A percentile compares a stretch with the other conserved stretches of the same genome.
These are phyloP conservation scores for Atkinsonella hypoxylon DNA, from an alignment of 2,329 filamentous ascomycete genomes.

Conservation along the genomic window DNA sequence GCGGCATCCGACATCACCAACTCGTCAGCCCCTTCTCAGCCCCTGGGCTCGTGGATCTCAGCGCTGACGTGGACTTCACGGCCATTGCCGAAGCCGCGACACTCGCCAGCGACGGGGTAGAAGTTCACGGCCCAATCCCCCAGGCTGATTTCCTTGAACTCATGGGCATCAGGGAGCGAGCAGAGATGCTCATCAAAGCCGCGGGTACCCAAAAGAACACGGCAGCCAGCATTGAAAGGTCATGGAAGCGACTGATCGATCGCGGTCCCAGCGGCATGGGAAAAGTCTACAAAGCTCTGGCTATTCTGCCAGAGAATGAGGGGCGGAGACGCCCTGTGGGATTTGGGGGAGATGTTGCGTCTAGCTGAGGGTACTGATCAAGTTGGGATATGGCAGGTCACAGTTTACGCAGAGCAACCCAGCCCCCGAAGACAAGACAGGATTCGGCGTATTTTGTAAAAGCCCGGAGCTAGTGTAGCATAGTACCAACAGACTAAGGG, in stretches of 20 bases:
- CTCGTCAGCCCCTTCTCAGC: slow-evolving; percentile 67
- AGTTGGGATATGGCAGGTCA: neutral
- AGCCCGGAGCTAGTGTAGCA: no score
- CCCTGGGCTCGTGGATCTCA: slow-evolving; percentile 77
- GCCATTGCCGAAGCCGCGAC: slow-evolving; percentile 75
- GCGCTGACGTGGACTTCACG: slow-evolving; percentile 86
- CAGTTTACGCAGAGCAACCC: neutral
- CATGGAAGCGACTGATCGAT: slow-evolving; percentile 78
- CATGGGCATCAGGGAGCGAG: slow-evolving; percentile 77
- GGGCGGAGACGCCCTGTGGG: slow-evolving; percentile 71
- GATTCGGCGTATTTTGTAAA: no score
- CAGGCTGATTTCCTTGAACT: slow-evolving; percentile 68
- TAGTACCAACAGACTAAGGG: no score
- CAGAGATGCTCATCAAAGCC: slow-evolving; percentile 49
- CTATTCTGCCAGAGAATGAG: slow-evolving; percentile 72
- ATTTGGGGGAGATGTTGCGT: slow-evolving; percentile 62
- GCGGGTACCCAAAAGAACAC: slow-evolving; percentile 29
- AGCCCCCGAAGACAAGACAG: no score
- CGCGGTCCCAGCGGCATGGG: slow-evolving; percentile 79
- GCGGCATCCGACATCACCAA: slow-evolving; percentile 71
- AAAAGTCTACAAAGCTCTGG: slow-evolving; percentile 84
- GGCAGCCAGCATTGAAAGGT: slow-evolving; percentile 52
- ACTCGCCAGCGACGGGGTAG: slow-evolving; percentile 62
- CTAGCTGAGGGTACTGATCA: neutral
- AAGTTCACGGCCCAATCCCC: slow-evolving; percentile 84